Evolutionary conservation across 1,139 yeast species (phyloP), one percentile per base, ranked within the genome.

Genomic region (Saccharomycopsis hybrid): DNA sequence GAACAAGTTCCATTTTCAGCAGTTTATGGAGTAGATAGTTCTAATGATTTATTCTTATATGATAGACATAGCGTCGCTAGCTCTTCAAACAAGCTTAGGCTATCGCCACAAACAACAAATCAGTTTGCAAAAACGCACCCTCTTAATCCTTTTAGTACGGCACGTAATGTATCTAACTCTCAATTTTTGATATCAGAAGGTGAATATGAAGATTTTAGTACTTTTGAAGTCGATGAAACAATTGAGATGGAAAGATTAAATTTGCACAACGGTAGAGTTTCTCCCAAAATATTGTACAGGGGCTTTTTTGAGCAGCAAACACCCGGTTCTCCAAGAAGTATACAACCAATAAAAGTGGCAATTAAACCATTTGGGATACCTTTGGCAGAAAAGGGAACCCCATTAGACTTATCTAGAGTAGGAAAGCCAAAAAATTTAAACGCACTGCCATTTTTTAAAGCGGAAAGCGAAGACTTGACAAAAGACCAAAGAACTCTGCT

Each of bases 381-480:
- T 2, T 59, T 71, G 45, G 53, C 57, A n/a, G 58, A 60, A n/a
- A 50, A 56, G 43, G 53, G 51, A 43, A 54, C 59, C 1, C 56
- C 58, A 3, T 57, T 68, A 43, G 61, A 65, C 54, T 57, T 67
- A 41, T 50, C 53, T 52, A 5, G 29, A 33, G 11, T 45, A 48
- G 42, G 46, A 43, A 38, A 45, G 47, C 48, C 44, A n/a, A 38
- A 8, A 27, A 52, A 48, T 29, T 49, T 52, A 9, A 50, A 54
- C 33, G 66, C 65, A 11, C 53, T 56, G 13, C 75, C 76, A 0
- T 66, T 71, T 43, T 61, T 60, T 51, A 58, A 63, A 49, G 55
- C 62, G 11, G 48, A 56, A 27, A 72, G 68, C 41, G 59, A 58
- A 3, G 55, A 56, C 32, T 54, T 59, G 32, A 54, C 58, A 4